Conservation (phyloP, 2,329 filamentous ascomycete genomes). For the Ceratocystis cubensis region DNA sequence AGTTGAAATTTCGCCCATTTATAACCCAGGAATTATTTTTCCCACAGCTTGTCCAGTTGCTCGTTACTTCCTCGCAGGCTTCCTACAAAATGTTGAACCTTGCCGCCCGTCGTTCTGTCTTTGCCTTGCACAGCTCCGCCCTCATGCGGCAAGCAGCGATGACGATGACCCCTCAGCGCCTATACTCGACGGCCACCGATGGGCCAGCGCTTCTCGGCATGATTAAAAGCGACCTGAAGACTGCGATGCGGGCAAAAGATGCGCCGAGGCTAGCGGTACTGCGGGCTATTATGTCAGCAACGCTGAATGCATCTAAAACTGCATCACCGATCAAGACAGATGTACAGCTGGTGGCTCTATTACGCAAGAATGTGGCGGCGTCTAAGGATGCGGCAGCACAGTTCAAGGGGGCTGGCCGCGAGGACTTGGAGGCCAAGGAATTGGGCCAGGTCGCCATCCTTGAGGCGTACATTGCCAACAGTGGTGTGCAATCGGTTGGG, state of each 20-base stretch:
- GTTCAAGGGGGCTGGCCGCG: constrained; percentile 49
- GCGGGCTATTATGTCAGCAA: constrained; percentile 53
- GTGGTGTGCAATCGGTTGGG: constrained; percentile 45
- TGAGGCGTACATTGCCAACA: constrained; percentile 49
- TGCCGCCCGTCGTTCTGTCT: constrained; percentile 18
- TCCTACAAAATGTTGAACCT: constrained; percentile 23
- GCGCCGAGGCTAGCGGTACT: constrained; percentile 53
- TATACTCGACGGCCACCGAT: constrained; percentile 26
- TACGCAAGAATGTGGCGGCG: constrained; percentile 50
- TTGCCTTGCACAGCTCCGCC: constrained; percentile 3
- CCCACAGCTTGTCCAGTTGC: background rate
- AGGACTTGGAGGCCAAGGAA: constrained; percentile 61
- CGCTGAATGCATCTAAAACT: constrained; percentile 66
- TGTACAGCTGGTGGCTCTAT: constrained; percentile 52
- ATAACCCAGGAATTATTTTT: too few species aligned
- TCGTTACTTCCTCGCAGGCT: constrained; percentile 9
- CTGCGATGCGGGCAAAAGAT: constrained; percentile 54
- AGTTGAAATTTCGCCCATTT: too few species aligned
- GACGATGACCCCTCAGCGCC: constrained; percentile 1
- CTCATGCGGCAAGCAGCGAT: background rate
- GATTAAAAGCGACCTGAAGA: constrained; percentile 50
- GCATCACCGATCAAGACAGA: constrained; percentile 56
- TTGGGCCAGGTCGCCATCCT: constrained; percentile 51
- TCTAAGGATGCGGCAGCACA: constrained; percentile 49
- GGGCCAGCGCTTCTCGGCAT: constrained; percentile 37